Evolutionary conservation across 2,329 filamentous ascomycete genomes (phyloP), one percentile per base, ranked within the genome.

Genomic region (Epichloe gansuensis): DNA sequence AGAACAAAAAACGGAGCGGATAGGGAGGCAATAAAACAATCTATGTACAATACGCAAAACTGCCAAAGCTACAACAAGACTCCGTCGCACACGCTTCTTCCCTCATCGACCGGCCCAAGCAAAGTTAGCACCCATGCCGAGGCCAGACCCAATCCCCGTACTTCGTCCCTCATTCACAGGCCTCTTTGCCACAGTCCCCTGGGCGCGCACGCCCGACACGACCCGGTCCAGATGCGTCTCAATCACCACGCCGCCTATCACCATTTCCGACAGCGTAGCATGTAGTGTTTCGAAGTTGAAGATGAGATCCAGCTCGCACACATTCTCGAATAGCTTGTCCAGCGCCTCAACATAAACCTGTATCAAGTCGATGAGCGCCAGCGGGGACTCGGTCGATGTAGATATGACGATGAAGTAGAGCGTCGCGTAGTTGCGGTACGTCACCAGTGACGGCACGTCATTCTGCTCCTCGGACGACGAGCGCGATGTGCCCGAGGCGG

Each of bases 241-340:
- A 25, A 97, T 83, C 15, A 97, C 91, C 13, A 96, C 89, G 1
- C 91, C 91, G 13, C 91, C 91, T 15, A 95, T 87, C 52, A 97
- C 86, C 88, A 97, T 95, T 74, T 97, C 91, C 53, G 82, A 84
- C 9, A 97, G 73, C 15, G 89, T 83, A 8, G 91, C 87, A 73
- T 98, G 93, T 62, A 98, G 75, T 15, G 89, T 94, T 76, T 98
- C 93, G 61, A 95, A 98, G 66, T 97, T 97, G 74, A 98, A 98
- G 67, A 98, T 98, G 60, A 98, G 77, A 68, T 98, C 90, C 52
- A 98, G 75, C 73, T 98, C 93, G 76, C 93, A 98, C 9, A 98
- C 93, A 66, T 98, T 96, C 71, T 97, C 93, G 65, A 98, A 98
- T 41, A 98, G 76, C 57, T 89, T 82, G 68, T 98, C 93, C 38